A percentile compares a stretch with the other conserved stretches of the same genome.
Conservation (phyloP, 371 early-diverging fungal genomes). For the Mucor sp. region DNA sequence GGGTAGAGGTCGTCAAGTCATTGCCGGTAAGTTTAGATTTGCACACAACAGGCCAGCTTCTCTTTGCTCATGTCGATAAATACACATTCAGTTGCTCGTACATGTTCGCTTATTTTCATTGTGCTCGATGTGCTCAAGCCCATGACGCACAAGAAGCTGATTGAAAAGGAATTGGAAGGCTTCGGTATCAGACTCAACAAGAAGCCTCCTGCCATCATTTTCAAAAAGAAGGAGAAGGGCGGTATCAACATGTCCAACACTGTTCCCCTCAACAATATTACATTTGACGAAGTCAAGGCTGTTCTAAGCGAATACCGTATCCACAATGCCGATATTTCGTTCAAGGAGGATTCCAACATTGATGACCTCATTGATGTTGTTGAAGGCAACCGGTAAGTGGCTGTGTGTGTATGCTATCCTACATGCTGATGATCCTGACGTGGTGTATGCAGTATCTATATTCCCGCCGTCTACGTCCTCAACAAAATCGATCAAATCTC, state of each 20-base stretch:
- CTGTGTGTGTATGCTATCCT: too few relatives aligned
- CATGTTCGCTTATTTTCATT: constrained; percentile 92
- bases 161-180: constrained; percentile 98
- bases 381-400: constrained; percentile 51
- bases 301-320: constrained; percentile 93
- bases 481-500: constrained; percentile 97
- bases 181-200: constrained; percentile 99
- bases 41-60: background rate
- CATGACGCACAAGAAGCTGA: constrained; percentile 90
- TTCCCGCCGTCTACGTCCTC: constrained; percentile 88
- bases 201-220: constrained; percentile 94
- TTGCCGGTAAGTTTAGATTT: constrained; percentile 57
- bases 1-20: constrained; percentile 98
- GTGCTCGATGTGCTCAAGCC: constrained; percentile 97
- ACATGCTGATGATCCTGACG: background rate
- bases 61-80: background rate
- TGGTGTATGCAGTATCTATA: constrained; percentile 54
- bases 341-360: constrained; percentile 84
- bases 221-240: constrained; percentile 93
- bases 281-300: constrained; percentile 84
- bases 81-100: constrained; percentile 85
- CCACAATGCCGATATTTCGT: constrained; percentile 90
- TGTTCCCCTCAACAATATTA: constrained; percentile 83
- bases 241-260: constrained; percentile 92
- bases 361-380: constrained; percentile 98